Percentiles rank a stretch among this genome's conserved stretches.
These are phyloP conservation scores for Colletotrichum paranaense DNA, from an alignment of 2,329 filamentous ascomycete species.

Conservation along the genomic window DNA sequence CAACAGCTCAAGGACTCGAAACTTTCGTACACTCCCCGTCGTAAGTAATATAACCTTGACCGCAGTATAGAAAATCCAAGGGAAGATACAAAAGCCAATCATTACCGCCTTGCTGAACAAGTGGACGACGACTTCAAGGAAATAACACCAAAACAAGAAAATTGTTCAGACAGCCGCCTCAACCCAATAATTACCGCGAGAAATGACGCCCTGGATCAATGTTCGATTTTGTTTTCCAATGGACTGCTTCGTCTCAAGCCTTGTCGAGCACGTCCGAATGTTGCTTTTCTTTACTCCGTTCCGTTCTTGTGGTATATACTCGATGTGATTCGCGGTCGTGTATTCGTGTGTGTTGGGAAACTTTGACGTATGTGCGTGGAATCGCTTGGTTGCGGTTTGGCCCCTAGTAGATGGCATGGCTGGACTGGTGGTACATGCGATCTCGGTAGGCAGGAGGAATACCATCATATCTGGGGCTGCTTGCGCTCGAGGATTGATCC, in stretches of 20 bases:
- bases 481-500: slow-evolving; percentile 33
- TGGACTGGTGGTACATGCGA: slow-evolving; percentile 26
- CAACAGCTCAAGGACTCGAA: slow-evolving; percentile 4
- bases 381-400: neutral
- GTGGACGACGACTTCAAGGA: neutral
- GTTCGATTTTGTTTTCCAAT: slow-evolving; percentile 11
- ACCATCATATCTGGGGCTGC: slow-evolving; percentile 32
- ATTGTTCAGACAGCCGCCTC: slow-evolving; percentile 27
- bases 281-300: slow-evolving; percentile 23
- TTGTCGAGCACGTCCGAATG: neutral
- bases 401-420: slow-evolving; percentile 23
- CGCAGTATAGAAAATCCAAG: neutral
- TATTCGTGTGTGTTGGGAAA: slow-evolving; percentile 2
- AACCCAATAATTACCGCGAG: slow-evolving; percentile 14
- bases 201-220: neutral
- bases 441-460: slow-evolving; percentile 21
- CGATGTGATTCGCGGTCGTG: slow-evolving; percentile 11
- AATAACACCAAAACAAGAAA: neutral
- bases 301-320: slow-evolving; percentile 12
- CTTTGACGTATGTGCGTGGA: neutral
- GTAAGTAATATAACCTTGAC: slow-evolving; percentile 5
- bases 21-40: slow-evolving; percentile 32
- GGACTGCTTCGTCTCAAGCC: neutral
- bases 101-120: neutral
- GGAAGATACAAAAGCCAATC: neutral